phyloP scores from a whole-genome alignment of 192 early-diverging fungal genomes.

The Geranomyces variabilis region DNA sequence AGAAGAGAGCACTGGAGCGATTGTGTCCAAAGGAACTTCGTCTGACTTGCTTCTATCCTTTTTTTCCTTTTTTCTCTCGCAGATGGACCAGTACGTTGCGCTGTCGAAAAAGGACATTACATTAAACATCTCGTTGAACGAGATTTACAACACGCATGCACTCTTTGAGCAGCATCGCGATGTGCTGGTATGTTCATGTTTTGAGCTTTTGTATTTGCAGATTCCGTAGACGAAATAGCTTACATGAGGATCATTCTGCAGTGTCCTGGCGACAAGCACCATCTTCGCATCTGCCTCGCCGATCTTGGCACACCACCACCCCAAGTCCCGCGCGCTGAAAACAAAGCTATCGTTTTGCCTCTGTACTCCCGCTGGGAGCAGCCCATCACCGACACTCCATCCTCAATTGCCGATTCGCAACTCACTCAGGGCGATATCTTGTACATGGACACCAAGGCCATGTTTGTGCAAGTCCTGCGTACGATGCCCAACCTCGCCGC shows the following conservation, averaged over 20 bases:
- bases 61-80: not conserved
- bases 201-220: not conserved
- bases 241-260: too few relatives aligned
- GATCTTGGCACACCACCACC: slow-evolving; percentile 75
- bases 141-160: slow-evolving; percentile 91
- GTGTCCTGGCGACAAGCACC: slow-evolving; percentile 79
- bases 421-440: slow-evolving; percentile 93
- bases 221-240: not conserved
- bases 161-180: slow-evolving; percentile 83
- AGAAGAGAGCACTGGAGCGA: not conserved
- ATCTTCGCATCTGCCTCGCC: slow-evolving; percentile 75
- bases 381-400: slow-evolving; percentile 70
- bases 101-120: slow-evolving; percentile 90
- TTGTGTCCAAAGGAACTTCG: not conserved
- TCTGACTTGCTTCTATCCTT: not conserved
- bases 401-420: slow-evolving; percentile 73
- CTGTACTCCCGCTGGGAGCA: slow-evolving; percentile 83
- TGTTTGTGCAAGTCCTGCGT: slow-evolving; percentile 91
- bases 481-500: slow-evolving; percentile 75
- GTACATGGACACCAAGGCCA: slow-evolving; percentile 94
- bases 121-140: slow-evolving; percentile 89
- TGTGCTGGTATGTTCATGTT: slow-evolving; percentile 51
- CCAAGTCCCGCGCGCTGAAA: slow-evolving; percentile 80
- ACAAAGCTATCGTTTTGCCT: slow-evolving; percentile 71
- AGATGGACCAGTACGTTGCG: slow-evolving; percentile 97